Conservation (phyloP, 176 grass and related monocot species). For the sorghum (Sorghum bicolor) region DNA sequence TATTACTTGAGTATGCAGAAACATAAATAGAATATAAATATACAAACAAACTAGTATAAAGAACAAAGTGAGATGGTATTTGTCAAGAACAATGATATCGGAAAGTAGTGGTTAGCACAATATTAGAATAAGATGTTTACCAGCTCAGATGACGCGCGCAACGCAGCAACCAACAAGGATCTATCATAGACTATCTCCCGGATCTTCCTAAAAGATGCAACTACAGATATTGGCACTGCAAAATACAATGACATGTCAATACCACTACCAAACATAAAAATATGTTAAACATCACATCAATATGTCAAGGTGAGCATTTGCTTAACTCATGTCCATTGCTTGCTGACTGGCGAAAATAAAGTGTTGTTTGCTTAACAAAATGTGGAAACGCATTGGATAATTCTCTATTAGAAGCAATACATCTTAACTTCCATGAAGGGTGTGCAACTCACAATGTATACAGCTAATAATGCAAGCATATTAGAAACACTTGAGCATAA, state of each 20-base stretch:
- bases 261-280: constrained; percentile 13
- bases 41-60: not conserved
- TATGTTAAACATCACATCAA: not conserved
- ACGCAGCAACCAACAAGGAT: constrained; percentile 68
- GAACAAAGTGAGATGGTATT: not conserved
- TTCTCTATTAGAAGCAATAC: not conserved
- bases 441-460: not conserved
- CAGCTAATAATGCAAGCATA: constrained; percentile 3
- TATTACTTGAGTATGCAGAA: not conserved
- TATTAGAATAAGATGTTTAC: constrained; percentile 46
- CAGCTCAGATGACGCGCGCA: constrained; percentile 77
- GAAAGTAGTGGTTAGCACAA: constrained; percentile 1
- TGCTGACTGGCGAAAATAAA: not conserved
- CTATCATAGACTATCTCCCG: constrained; percentile 65
- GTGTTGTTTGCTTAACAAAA: not conserved
- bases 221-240: constrained; percentile 83
- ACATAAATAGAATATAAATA: not conserved
- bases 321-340: not conserved
- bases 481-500: not conserved
- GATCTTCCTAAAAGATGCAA: constrained; percentile 93
- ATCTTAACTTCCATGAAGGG: not conserved
- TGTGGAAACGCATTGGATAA: not conserved
- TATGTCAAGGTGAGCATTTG: not conserved
- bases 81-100: not conserved
- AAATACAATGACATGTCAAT: constrained; percentile 26